Evolutionary conservation across 139 green algal species (phyloP), one percentile per base, ranked within the genome.

Genomic region (Coelastrella sp.): DNA sequence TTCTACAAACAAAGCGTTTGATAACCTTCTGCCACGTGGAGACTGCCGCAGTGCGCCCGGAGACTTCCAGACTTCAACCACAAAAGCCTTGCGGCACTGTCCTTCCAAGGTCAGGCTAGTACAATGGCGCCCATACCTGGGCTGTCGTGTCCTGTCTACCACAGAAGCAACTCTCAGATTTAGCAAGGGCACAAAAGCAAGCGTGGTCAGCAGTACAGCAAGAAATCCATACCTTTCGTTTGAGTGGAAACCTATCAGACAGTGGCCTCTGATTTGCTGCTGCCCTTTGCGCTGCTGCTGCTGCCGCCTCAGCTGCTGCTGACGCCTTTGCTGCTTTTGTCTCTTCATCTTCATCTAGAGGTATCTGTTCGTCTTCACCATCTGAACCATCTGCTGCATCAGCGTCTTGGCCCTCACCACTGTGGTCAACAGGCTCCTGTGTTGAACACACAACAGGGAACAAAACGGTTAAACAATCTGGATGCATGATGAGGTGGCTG

Each of bases 241-340:
- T 85, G 14, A 86, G 14, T 5, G 76, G 78, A 54, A 85, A 85
- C 59, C 61, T 61, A 47, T 78, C 76, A 16, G 76, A 32, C 2
- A 85, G 76, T 13, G 76, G 61, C 14, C 77, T 8, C 76, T 90
- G 59, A 56, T 83, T 76, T 5, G 73, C 80, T 32, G 79, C 86
- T 57, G 86, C 76, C 5, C 7, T 14, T 19, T 77, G 61, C 16
- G 76, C 77, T 19, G 75, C 86, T n/a, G 75, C 77, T 10, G 86
- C 86, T 5, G 86, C 86, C 11, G 76, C 86, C 64, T 90, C 87
- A 5, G 68, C 81, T 20, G 61, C 68, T 23, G 79, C 89, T 23
- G 60, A 57, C 19, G 80, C 80, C 60, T 88, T 82, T 7, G 78
- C 47, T 57, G 80, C 89, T 58, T 60, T 73, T 16, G 58, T 47